A percentile compares a stretch with the other conserved stretches of the same genome.
Evolutionary conservation across 331 rosid genomes (phyloP).

Genomic region (Pyracantha coccinea): DNA sequence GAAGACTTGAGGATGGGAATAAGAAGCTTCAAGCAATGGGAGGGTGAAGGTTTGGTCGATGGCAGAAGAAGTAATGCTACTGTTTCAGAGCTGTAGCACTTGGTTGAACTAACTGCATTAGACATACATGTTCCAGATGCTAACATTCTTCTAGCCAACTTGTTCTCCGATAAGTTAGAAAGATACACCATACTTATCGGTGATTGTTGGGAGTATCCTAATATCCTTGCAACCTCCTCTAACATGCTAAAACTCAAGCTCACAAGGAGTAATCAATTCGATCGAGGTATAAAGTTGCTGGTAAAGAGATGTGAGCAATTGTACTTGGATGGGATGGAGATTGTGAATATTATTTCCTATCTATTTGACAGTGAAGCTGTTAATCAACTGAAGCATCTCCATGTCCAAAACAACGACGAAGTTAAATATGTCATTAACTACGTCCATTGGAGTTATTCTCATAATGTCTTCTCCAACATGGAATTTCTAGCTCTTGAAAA

Average conservation of each 20-base stretch:
- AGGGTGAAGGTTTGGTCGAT: neutral
- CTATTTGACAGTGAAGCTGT: neutral
- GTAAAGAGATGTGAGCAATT: neutral
- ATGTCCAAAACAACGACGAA: neutral
- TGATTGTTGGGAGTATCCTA: accelerated
- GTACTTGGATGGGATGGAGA: neutral
- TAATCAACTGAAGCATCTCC: neutral
- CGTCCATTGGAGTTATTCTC: neutral
- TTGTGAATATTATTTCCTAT: neutral
- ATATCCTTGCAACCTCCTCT: accelerated
- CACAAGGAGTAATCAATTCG: neutral
- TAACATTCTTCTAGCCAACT: neutral
- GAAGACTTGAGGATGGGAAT: conserved; percentile 4
- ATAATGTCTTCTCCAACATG: neutral
- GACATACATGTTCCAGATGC: neutral
- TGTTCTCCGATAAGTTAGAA: neutral
- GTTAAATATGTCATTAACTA: neutral
- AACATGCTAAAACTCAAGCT: neutral
- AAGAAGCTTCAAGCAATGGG: neutral
- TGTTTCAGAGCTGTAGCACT: neutral
- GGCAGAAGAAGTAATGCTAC: neutral
- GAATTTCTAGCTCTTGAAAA: neutral
- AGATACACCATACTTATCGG: neutral
- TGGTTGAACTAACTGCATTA: neutral
- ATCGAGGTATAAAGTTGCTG: neutral